Percentiles rank a stretch among this genome's conserved stretches.
These are phyloP conservation scores for Penicillium sp. DNA, from an alignment of 2,329 filamentous ascomycete species.

Conservation along the genomic window DNA sequence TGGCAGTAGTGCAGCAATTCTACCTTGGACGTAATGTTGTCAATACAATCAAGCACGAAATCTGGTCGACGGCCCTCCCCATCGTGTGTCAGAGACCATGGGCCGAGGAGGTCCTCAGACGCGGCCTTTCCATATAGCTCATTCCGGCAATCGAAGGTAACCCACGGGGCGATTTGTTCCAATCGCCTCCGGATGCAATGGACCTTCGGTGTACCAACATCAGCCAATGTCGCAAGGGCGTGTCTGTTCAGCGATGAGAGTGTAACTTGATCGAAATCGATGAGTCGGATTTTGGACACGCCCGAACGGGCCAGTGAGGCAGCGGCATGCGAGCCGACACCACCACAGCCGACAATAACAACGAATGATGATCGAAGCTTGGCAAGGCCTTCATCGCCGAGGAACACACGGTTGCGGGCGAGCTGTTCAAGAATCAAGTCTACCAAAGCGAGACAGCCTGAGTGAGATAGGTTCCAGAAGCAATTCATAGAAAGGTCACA, in stretches of 20 bases:
- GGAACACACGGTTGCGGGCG: conserved; percentile 86
- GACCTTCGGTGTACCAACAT: conserved; percentile 92
- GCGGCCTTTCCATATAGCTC: conserved; percentile 74
- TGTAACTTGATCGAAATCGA: conserved; percentile 98
- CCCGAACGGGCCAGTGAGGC: conserved; percentile 85
- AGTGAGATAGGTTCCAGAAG: conserved; percentile 9
- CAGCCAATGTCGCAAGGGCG: conserved; percentile 87
- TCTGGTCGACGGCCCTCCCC: conserved; percentile 60
- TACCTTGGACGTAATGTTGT: conserved; percentile 97
- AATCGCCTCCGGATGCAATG: conserved; percentile 76
- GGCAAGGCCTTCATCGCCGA: conserved; percentile 75
- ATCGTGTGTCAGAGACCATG: conserved; percentile 57
- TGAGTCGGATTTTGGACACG: conserved; percentile 79
- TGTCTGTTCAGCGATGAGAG: conserved; percentile 94
- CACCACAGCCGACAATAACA: conserved; percentile 87
- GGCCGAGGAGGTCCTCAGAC: conserved; percentile 65
- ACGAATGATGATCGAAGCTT: conserved; percentile 81
- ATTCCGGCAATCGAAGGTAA: conserved; percentile 79
- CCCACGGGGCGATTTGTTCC: conserved; percentile 88
- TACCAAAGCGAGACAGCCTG: conserved; percentile 27
- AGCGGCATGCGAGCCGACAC: conserved; percentile 89
- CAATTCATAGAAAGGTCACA: not conserved
- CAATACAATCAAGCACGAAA: conserved; percentile 95
- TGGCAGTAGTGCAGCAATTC: conserved; percentile 85
- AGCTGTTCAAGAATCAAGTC: conserved; percentile 93